phyloP scores from a whole-genome alignment of 192 early-diverging fungal genomes.

The Pilobolus umbonatus region DNA sequence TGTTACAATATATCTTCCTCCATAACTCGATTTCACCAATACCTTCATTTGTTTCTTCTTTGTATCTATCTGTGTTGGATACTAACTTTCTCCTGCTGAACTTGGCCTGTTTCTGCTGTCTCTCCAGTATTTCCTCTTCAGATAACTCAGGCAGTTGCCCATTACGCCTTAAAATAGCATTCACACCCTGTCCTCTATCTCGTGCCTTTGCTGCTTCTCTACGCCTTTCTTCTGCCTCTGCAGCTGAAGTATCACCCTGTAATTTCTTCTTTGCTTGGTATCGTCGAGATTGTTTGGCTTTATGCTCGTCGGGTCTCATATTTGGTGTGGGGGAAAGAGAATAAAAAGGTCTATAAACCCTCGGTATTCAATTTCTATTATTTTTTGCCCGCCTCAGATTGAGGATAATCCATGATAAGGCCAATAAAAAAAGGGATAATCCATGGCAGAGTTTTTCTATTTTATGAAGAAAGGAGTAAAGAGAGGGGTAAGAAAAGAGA shows the following conservation, averaged over 20 bases:
- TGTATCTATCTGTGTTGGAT: constrained; percentile 26
- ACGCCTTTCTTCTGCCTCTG: constrained; percentile 18
- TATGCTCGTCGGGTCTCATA: constrained; percentile 34
- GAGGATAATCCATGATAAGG: too few relatives aligned
- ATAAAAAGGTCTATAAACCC: too few relatives aligned
- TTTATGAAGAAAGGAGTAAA: too few relatives aligned
- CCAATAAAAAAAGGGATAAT: too few relatives aligned
- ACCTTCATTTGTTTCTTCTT: constrained; percentile 26
- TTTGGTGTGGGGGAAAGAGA: constrained; percentile 52
- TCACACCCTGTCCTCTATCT: constrained; percentile 16
- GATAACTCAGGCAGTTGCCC: constrained; percentile 8
- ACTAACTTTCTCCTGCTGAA: constrained; percentile 25
- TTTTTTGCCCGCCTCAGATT: too few relatives aligned
- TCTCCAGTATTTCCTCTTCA: constrained; percentile 1
- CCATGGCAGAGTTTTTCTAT: too few relatives aligned
- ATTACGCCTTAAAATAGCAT: constrained; percentile 29
- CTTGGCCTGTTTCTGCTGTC: neutral
- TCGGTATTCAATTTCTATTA: too few relatives aligned
- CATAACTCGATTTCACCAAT: neutral
- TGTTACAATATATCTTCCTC: neutral
- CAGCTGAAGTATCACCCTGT: constrained; percentile 20
- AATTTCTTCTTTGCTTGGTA: constrained; percentile 27
- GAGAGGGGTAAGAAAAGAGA: too few relatives aligned
- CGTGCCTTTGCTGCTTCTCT: constrained; percentile 4
- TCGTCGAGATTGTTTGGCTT: constrained; percentile 27